phyloP scores from a whole-genome alignment of 2,329 filamentous ascomycete genomes.

The Aspergillus pseudoterreus region DNA sequence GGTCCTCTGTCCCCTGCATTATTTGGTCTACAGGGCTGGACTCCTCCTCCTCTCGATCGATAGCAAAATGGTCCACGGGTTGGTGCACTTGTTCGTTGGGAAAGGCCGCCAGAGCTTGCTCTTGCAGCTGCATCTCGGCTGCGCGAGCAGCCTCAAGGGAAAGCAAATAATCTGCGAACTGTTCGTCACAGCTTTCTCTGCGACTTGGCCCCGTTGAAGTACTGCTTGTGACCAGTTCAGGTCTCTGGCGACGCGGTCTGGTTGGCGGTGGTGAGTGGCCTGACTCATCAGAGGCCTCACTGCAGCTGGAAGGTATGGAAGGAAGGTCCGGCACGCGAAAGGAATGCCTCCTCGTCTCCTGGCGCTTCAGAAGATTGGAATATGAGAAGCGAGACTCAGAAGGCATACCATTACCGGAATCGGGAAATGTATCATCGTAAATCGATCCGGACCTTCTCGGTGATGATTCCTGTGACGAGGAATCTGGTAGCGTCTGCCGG shows the following conservation, averaged over 20 bases:
- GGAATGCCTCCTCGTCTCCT: conserved; percentile 48
- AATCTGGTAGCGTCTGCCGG: conserved; percentile 19
- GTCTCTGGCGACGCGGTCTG: conserved; percentile 25
- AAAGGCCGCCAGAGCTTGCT: conserved; percentile 52
- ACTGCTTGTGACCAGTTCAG: conserved; percentile 32
- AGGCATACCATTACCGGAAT: not conserved
- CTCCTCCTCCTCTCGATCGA: conserved; percentile 37
- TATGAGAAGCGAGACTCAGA: conserved; percentile 46
- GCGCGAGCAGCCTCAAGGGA: conserved; percentile 75
- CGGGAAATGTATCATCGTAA: not conserved
- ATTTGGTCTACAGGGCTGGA: conserved; percentile 28
- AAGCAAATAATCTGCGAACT: conserved; percentile 71
- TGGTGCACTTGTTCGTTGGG: conserved; percentile 48
- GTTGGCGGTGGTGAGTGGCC: conserved; percentile 44
- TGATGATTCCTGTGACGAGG: conserved; percentile 32
- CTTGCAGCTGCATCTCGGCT: conserved; percentile 74
- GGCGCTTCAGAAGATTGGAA: conserved; percentile 36
- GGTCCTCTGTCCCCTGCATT: not conserved
- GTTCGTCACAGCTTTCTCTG: conserved; percentile 66
- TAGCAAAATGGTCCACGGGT: conserved; percentile 45
- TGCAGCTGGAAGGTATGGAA: conserved; percentile 59
- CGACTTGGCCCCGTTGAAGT: conserved; percentile 16
- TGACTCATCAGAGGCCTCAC: conserved; percentile 43
- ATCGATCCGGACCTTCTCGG: not conserved
- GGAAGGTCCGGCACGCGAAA: conserved; percentile 60